Conservation (phyloP, 768 basidiomycete species). For the Pluteus cervinus region DNA sequence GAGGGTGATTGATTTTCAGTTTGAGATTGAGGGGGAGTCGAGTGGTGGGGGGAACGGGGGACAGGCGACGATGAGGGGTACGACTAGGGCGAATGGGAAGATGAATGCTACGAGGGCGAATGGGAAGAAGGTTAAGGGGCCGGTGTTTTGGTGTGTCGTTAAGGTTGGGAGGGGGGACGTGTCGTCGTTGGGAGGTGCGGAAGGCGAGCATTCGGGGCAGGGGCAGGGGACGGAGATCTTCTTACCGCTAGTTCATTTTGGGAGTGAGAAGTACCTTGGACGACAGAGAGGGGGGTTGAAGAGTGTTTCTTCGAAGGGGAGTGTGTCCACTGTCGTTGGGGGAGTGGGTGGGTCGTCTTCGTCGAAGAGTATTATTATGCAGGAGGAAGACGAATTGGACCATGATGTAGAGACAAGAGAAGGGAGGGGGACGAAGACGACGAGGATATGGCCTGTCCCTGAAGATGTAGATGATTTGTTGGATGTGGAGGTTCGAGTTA, state of each 20-base stretch:
- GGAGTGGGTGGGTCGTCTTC: neutral
- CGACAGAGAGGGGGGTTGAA: neutral
- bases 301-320: constrained; percentile 4
- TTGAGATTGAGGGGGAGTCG: constrained; percentile 70
- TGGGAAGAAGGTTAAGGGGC: too few species aligned
- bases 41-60: too few species aligned
- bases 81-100: too few species aligned
- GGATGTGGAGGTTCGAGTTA: constrained; percentile 40
- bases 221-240: constrained; percentile 81
- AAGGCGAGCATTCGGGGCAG: constrained; percentile 25
- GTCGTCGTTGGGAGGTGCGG: constrained; percentile 17
- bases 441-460: constrained; percentile 8
- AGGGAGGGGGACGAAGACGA: constrained; percentile 4
- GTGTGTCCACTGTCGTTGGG: constrained; percentile 1
- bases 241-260: constrained; percentile 87
- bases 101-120: too few species aligned
- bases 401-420: neutral
- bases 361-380: neutral
- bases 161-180: constrained; percentile 56
- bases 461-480: constrained; percentile 22
- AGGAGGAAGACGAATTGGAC: neutral
- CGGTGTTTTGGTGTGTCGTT: constrained; percentile 65
- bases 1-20: constrained; percentile 53
- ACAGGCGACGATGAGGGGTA: too few species aligned
- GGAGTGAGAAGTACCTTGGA: constrained; percentile 20